Conservation (phyloP, 73 alveolate species). For the Symbiodinium natans region DNA sequence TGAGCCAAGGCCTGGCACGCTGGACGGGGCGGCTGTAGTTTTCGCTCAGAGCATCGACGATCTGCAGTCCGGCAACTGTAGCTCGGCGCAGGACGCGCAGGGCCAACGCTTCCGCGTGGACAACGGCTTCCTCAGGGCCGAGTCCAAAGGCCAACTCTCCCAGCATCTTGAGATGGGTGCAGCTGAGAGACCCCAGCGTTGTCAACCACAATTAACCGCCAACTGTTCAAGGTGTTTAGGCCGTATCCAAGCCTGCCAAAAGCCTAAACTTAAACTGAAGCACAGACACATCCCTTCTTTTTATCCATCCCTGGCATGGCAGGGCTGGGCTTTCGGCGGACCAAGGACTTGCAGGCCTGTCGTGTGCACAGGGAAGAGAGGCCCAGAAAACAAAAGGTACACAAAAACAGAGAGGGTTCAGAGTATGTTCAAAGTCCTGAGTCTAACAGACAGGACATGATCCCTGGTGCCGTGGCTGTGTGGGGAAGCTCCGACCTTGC, state of each 20-base stretch:
- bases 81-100: not conserved
- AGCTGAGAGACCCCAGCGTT: no score
- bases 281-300: not conserved
- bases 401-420: not conserved
- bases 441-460: not conserved
- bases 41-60: no score
- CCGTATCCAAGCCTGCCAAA: no score
- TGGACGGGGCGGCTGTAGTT: no score
- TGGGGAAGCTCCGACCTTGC: conserved; percentile 38
- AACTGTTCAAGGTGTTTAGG: no score
- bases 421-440: not conserved
- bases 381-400: not conserved
- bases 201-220: no score
- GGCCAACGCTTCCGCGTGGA: conserved; percentile 68
- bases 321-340: conserved; percentile 66
- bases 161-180: no score
- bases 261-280: no score
- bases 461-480: conserved; percentile 49
- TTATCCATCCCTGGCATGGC: no score
- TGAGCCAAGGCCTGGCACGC: no score
- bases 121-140: conserved; percentile 74
- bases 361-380: not conserved
- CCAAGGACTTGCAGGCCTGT: conserved; percentile 29
- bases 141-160: conserved; percentile 10
- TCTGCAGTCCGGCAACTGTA: no score